Base-by-base conservation (phyloP, 768 basidiomycete genomes). In the Pisolithus microcarpus region DNA sequence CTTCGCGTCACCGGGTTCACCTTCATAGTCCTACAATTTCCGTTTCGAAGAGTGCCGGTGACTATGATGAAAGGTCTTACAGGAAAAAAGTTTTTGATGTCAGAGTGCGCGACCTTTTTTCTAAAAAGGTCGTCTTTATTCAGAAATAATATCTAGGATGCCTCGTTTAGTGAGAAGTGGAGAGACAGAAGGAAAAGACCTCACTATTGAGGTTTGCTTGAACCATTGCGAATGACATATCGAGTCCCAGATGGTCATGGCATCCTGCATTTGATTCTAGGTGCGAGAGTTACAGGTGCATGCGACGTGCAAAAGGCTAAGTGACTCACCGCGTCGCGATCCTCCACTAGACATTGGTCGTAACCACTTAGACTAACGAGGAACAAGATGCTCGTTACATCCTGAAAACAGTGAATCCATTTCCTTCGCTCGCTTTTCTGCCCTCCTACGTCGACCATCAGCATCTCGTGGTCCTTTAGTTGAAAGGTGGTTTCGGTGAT, bases 141-240 rank as follows among this genome's bases (percentile, higher is more conserved):
- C 52, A 95, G 75, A 77, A 95, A 95, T 34, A 96, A 77, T 56
- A 96, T 95, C 91, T 91, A 58, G 19, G 52, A 30, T 18, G 15
- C 9, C 26, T 53, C 50, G 39, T 21, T 38, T 48, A 30, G 23
- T 28, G 11, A 28, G 52, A 23, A 16, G 37, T 43, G 23, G 26
- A 18, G 23, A 34, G 49, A 39, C 24, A 7, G 38, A 26, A 21
- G 37, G 51, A 42, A n/a, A 7, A 38, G 16, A 72, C 85, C 26
- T 42, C 56, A 92, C 92, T 50, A 96, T 91, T 9, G 91, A 92
- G 0, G 92, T 94, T 56, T 87, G 81, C 69, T 89, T 88, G 72
- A 96, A 96, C 92, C 92, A 96, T 57, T 94, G 91, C 9, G 91
- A 94, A 66, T 96, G 91, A 70, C 91, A 94, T 77, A 97, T 94